These are phyloP conservation scores for Ceriops zippeliana DNA, from an alignment of 345 rosid species.

Conservation along the genomic window DNA sequence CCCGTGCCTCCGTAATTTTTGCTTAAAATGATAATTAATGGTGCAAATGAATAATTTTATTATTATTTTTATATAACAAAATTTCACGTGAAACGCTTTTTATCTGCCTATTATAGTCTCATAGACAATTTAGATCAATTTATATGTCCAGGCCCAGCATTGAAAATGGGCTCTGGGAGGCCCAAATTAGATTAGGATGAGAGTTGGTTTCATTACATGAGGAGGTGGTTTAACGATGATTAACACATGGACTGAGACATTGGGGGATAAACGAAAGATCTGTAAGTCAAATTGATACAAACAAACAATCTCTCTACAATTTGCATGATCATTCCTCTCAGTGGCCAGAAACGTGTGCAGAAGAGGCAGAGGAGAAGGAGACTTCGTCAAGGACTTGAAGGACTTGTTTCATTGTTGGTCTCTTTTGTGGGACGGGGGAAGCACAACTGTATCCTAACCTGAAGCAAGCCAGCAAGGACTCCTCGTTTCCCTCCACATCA, in stretches of 20 bases:
- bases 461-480: constrained; percentile 70
- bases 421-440: constrained; percentile 73
- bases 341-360: constrained; percentile 32
- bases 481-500: constrained; percentile 85
- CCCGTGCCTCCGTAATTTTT: no score
- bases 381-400: constrained; percentile 70
- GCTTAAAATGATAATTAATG: no score
- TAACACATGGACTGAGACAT: constrained; percentile 4
- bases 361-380: constrained; percentile 33
- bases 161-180: background rate
- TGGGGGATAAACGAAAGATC: constrained; percentile 1
- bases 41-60: no score
- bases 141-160: background rate
- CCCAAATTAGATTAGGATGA: constrained; percentile 4
- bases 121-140: no score
- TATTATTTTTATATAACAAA: no score
- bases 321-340: constrained; percentile 17
- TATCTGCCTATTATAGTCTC: no score
- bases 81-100: no score
- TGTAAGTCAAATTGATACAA: constrained; percentile 21
- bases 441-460: constrained; percentile 80
- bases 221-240: background rate
- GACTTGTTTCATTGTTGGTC: constrained; percentile 81
- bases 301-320: constrained; percentile 26
- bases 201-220: constrained; percentile 15